Evolutionary conservation across 805 yeast species (phyloP), one percentile per base, ranked within the genome.

Genomic region (Pichia pseudocactophila): DNA sequence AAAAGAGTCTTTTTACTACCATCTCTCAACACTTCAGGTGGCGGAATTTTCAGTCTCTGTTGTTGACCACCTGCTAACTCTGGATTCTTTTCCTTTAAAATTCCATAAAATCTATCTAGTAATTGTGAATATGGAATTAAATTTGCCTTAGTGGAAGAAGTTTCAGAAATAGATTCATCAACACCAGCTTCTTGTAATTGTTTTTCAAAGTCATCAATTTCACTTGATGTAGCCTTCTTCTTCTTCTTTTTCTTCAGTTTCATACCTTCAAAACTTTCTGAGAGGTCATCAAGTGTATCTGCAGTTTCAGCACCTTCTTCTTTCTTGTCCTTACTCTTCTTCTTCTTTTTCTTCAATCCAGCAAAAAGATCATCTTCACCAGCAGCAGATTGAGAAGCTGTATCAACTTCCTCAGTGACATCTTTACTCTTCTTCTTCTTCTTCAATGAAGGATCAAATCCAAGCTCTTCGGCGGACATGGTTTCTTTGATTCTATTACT

Each of bases 31-130:
- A 95, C 92, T 51, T 82, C 74, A 49, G 99, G 99, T 34, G 97
- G 97, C 40, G 98, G 98, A 57, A 92, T 88, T 74, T 90, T 83
- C 69, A 89, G 82, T 68, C 90, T 89, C 34, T 95, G 90, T 26
- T 85, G 73, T 66, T 95, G 80, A 62, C 90, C 97, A 61, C 97
- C 97, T 36, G 97, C 98, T 58, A 92, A 76, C 65, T 92, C 98
- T 48, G 99, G 99, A 70, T 92, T 92, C 68, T 90, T 90, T 50
- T 86, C 81, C 57, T 85, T 87, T 59, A 92, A 74, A 47, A 90
- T 81, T 42, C 69, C 66, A 71, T 89, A 92, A 63, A 92, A 92
- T 62, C 98, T 77, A 41, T 82, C 74, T 57, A 92, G 74, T 50
- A 92, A 75, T 37, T 73, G 74, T 46, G 78, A 78, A 66, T 92